A percentile compares a stretch with the other conserved stretches of the same genome.
Conservation (phyloP, 73 alveolate species). For the Effrenium voratum region DNA sequence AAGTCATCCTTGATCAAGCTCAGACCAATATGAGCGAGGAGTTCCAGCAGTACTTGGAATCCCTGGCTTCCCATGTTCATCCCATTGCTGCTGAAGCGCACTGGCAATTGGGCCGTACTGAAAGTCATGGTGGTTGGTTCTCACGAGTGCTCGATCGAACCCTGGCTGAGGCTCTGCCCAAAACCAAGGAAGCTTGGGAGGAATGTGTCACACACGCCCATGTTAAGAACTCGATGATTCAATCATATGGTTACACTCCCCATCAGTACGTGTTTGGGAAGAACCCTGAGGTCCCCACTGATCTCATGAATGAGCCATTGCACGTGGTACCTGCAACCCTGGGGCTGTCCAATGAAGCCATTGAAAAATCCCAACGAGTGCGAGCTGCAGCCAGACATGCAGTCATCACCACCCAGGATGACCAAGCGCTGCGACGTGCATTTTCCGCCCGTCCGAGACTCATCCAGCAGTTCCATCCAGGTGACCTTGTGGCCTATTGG, state of each 20-base stretch:
- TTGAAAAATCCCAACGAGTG: not conserved
- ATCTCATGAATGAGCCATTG: not conserved
- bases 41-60: not conserved
- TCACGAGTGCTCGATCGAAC: not conserved
- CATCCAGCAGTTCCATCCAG: not conserved
- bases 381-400: constrained; percentile 20
- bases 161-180: not conserved
- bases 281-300: not conserved
- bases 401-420: constrained; percentile 8
- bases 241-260: not conserved
- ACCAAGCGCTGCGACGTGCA: not conserved
- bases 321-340: not conserved
- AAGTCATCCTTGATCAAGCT: not conserved
- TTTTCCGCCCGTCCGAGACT: constrained; percentile 12
- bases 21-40: not conserved
- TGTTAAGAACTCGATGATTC: not conserved
- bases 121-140: constrained; percentile 28
- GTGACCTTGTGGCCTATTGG: constrained; percentile 15
- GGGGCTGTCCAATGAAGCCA: not conserved
- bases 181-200: not conserved
- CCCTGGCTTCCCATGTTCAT: not conserved
- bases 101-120: constrained; percentile 16
- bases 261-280: not conserved
- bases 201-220: not conserved
- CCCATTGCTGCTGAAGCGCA: not conserved